A percentile compares a stretch with the other conserved stretches of the same genome.
Evolutionary conservation across 371 early-diverging fungal genomes (phyloP).

Genomic region (Gilbertella persicaria): DNA sequence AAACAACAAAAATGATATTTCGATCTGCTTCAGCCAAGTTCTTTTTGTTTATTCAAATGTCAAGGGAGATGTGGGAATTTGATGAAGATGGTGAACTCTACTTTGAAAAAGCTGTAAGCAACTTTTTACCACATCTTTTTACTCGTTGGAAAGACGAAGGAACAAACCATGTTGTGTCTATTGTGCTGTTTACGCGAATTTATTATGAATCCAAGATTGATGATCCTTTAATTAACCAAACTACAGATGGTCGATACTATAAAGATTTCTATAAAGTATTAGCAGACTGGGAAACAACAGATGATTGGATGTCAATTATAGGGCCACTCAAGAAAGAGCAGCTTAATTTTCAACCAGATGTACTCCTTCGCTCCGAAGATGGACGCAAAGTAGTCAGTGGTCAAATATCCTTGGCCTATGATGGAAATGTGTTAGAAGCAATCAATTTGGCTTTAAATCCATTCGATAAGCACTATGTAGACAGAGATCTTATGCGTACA

Average conservation of each 20-base stretch:
- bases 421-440: constrained; percentile 94
- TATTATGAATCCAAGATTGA: constrained; percentile 63
- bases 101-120: constrained; percentile 88
- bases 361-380: constrained; percentile 63
- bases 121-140: constrained; percentile 90
- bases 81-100: constrained; percentile 94
- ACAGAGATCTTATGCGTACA: constrained; percentile 90
- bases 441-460: constrained; percentile 94
- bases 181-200: constrained; percentile 90
- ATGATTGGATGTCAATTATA: constrained; percentile 84
- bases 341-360: constrained; percentile 75
- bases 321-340: constrained; percentile 81
- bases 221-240: constrained; percentile 50
- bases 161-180: constrained; percentile 95
- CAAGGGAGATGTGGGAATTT: constrained; percentile 96
- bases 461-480: constrained; percentile 91
- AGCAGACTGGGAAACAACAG: constrained; percentile 88
- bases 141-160: constrained; percentile 80
- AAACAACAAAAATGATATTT: constrained; percentile 84
- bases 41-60: constrained; percentile 94
- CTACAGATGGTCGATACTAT: constrained; percentile 64
- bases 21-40: constrained; percentile 93
- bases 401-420: constrained; percentile 73
- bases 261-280: constrained; percentile 95
- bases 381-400: constrained; percentile 61